phyloP scores from a whole-genome alignment of 441 rosid species.

The Syzygium syzygioides region DNA sequence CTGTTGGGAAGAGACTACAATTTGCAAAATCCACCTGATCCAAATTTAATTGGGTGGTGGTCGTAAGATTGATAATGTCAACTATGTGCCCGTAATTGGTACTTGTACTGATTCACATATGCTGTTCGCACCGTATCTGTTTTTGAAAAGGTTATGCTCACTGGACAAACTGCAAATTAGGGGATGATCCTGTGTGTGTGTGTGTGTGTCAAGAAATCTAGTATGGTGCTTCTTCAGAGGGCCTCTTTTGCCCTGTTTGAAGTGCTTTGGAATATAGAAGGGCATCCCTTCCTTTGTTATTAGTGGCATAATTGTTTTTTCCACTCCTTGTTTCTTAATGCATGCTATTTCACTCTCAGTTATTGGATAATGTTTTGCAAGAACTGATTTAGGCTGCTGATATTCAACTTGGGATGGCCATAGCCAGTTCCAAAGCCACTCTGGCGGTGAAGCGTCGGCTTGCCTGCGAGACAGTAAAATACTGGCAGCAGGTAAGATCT shows the following conservation, averaged over 20 bases:
- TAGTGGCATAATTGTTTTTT: neutral
- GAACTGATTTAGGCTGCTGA: conserved; percentile 72
- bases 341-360: neutral
- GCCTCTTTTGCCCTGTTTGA: neutral
- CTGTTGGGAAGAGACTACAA: neutral
- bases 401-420: conserved; percentile 98
- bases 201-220: neutral
- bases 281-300: neutral
- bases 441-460: conserved; percentile 99
- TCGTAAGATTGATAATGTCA: neutral
- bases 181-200: neutral
- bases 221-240: neutral
- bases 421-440: conserved; percentile 94
- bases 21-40: neutral
- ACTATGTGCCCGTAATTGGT: neutral
- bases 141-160: neutral
- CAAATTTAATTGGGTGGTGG: neutral
- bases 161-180: neutral
- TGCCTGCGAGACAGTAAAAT: conserved; percentile 99
- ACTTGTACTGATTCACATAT: neutral
- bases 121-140: neutral
- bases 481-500: conserved; percentile 90
- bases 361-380: neutral
- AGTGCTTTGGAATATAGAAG: neutral
- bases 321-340: neutral